phyloP scores from a whole-genome alignment of 257 asterid species.

The Plantago elongata region DNA sequence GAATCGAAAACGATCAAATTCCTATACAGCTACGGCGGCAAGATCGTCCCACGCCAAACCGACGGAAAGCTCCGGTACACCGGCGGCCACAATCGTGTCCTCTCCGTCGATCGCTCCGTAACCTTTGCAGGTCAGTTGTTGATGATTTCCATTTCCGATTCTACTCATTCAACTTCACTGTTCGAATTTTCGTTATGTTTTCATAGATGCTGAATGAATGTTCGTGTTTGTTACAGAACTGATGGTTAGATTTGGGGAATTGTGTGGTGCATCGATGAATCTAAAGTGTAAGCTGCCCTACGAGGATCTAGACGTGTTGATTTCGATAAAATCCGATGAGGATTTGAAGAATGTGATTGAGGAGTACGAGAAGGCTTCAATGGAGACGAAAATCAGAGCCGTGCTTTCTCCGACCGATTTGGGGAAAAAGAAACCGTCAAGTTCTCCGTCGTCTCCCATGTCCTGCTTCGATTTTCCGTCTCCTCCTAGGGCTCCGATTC shows the following conservation, averaged over 20 bases:
- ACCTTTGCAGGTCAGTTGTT: slow-evolving; percentile 34
- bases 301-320: slow-evolving; percentile 71
- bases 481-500: slow-evolving; percentile 13
- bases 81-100: slow-evolving; percentile 78
- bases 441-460: slow-evolving; percentile 67
- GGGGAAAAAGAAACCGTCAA: slow-evolving; percentile 33
- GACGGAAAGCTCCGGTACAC: slow-evolving; percentile 76
- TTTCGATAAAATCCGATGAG: slow-evolving; percentile 67
- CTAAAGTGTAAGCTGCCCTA: slow-evolving; percentile 70
- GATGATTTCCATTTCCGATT: background rate
- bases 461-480: slow-evolving; percentile 56
- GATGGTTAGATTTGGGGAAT: slow-evolving; percentile 71
- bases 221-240: slow-evolving; percentile 34
- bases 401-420: slow-evolving; percentile 46
- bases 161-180: background rate
- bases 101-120: slow-evolving; percentile 48
- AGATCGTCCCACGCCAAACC: slow-evolving; percentile 51
- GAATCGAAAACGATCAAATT: slow-evolving; percentile 41
- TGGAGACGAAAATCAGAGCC: slow-evolving; percentile 65
- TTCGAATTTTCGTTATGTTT: too few relatives aligned
- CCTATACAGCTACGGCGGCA: slow-evolving; percentile 82
- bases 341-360: slow-evolving; percentile 51
- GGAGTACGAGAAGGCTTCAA: slow-evolving; percentile 57
- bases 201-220: background rate
- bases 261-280: slow-evolving; percentile 55